Conservation (phyloP, 257 asterid genomes). For the Lycium ferocissimum region DNA sequence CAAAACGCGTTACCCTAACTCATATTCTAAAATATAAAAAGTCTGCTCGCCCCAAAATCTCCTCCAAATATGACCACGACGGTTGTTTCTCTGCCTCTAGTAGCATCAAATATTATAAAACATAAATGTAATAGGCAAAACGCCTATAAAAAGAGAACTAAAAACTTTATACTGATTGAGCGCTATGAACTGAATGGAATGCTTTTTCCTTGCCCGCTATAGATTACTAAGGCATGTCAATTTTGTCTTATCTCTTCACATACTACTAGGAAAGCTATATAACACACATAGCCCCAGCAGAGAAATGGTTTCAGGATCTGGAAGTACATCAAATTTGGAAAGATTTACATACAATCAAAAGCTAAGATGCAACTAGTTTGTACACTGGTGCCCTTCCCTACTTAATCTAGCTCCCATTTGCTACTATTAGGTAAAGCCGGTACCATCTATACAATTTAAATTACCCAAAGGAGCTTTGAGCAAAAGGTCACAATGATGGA, state of each 20-base stretch:
- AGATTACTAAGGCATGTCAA: neutral
- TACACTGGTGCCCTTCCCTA: neutral
- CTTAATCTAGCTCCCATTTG: neutral
- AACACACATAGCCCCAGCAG: neutral
- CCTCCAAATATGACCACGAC: too few species aligned
- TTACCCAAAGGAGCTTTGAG: slow-evolving; percentile 2
- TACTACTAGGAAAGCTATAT: neutral
- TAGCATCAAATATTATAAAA: too few species aligned
- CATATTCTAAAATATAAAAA: too few species aligned
- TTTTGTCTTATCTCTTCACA: neutral
- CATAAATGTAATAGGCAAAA: neutral
- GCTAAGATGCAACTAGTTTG: slow-evolving; percentile 11
- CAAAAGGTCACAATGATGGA: slow-evolving; percentile 2
- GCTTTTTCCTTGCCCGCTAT: neutral
- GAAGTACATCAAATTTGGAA: neutral
- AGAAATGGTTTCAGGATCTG: slow-evolving; percentile 15
- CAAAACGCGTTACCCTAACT: too few species aligned
- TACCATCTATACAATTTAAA: slow-evolving; percentile 12
- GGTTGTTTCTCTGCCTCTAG: too few species aligned
- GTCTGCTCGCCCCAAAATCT: too few species aligned
- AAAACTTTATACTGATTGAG: neutral
- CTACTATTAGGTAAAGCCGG: neutral
- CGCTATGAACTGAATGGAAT: neutral
- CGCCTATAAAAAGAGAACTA: neutral
- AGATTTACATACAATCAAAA: slow-evolving; percentile 18